These are phyloP conservation scores for Skeletonema marinoi DNA, from an alignment of 108 stramenopile species.

Conservation along the genomic window DNA sequence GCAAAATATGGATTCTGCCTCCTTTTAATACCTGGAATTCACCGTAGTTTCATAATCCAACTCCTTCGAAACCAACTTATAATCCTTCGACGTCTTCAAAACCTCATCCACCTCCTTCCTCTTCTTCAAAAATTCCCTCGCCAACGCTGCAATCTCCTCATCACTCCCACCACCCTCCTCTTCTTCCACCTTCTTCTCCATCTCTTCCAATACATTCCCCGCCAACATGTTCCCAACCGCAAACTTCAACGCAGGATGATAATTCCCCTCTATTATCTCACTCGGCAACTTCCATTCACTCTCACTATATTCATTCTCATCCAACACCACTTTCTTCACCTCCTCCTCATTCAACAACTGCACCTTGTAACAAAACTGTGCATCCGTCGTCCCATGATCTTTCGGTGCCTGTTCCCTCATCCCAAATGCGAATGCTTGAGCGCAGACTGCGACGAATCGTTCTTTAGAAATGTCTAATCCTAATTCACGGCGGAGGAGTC, in stretches of 20 bases:
- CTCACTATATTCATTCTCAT: constrained; percentile 44
- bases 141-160: constrained; percentile 32
- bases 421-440: constrained; percentile 51
- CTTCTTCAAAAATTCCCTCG: constrained; percentile 47
- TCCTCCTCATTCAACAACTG: constrained; percentile 32
- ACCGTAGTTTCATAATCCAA: constrained; percentile 40
- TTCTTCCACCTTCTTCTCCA: constrained; percentile 9
- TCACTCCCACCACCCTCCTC: constrained; percentile 16
- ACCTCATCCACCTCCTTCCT: constrained; percentile 30
- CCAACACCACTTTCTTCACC: constrained; percentile 31
- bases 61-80: constrained; percentile 44
- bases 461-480: constrained; percentile 17
- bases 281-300: constrained; percentile 29
- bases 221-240: constrained; percentile 44
- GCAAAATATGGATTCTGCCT: no score
- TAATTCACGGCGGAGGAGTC: constrained; percentile 40
- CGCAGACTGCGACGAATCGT: constrained; percentile 38
- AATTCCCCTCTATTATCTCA: constrained; percentile 47
- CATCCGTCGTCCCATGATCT: constrained; percentile 50
- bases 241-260: constrained; percentile 55
- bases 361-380: constrained; percentile 39
- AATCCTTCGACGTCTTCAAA: constrained; percentile 26
- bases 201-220: constrained; percentile 22
- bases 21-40: constrained; percentile 25
- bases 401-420: constrained; percentile 50